These are phyloP conservation scores for Trifolium pratense DNA, from an alignment of 306 rosid species.

Conservation along the genomic window DNA sequence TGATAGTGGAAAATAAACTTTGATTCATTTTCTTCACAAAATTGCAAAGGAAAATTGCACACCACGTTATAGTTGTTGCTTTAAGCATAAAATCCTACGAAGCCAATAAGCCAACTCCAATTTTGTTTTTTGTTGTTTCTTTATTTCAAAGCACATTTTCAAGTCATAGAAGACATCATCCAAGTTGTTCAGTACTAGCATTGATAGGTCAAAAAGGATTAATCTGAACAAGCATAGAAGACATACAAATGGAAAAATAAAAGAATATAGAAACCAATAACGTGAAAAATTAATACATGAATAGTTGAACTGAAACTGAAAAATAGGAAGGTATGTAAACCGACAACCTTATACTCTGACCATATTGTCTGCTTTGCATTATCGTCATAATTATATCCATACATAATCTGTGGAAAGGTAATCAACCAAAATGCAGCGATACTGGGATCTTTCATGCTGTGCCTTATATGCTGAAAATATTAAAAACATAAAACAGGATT, in stretches of 20 bases:
- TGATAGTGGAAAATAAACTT: not conserved
- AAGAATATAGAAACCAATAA: constrained; percentile 12
- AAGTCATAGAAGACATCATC: not conserved
- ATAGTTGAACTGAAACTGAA: constrained; percentile 34
- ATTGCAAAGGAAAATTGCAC: not conserved
- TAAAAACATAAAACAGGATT: constrained; percentile 19
- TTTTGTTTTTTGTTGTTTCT: constrained; percentile 14
- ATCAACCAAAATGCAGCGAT: constrained; percentile 95
- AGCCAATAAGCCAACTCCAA: constrained; percentile 10
- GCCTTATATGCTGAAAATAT: constrained; percentile 72
- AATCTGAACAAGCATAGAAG: constrained; percentile 26
- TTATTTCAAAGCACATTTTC: constrained; percentile 35
- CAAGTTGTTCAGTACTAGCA: constrained; percentile 1
- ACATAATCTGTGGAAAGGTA: constrained; percentile 86
- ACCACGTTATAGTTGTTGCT: too few species aligned
- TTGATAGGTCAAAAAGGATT: constrained; percentile 32
- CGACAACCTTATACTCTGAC: constrained; percentile 88
- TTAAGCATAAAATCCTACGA: constrained; percentile 4
- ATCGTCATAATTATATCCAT: constrained; percentile 82
- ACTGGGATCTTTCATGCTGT: constrained; percentile 96
- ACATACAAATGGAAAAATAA: constrained; percentile 13
- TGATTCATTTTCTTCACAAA: not conserved
- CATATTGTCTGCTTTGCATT: constrained; percentile 84
- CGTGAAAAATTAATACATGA: not conserved
- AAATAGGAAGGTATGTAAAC: constrained; percentile 39